These are phyloP conservation scores for Paramecium biaurelia DNA, from an alignment of 73 alveolate species.

Conservation along the genomic window DNA sequence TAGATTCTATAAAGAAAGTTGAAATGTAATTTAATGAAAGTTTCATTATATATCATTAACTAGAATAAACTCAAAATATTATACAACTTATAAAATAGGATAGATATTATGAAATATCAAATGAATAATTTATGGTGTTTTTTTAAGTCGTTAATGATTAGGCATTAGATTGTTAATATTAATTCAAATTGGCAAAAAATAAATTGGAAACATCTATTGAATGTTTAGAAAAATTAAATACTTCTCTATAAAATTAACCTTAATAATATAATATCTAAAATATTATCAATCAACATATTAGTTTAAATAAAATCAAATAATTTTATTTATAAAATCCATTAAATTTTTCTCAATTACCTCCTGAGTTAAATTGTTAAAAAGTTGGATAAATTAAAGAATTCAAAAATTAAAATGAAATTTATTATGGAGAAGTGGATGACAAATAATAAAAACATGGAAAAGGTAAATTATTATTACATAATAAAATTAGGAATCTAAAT, in stretches of 20 bases:
- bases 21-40: neutral
- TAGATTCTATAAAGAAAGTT: neutral
- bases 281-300: neutral
- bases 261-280: neutral
- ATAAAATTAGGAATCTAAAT: neutral
- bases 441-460: neutral
- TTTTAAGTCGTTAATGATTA: neutral
- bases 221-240: neutral
- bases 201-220: neutral
- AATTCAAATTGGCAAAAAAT: neutral
- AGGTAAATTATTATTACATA: neutral
- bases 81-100: neutral
- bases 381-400: neutral
- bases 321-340: neutral
- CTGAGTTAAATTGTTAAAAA: neutral
- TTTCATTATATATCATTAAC: neutral
- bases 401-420: neutral
- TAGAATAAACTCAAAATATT: neutral
- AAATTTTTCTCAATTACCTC: neutral
- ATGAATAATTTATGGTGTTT: neutral
- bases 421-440: neutral
- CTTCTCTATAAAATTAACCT: neutral
- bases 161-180: neutral
- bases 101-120: neutral
- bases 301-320: neutral